Evolutionary conservation across 352 stramenopile genomes (phyloP), one percentile per base, ranked within the genome.

Genomic region (Phytophthora macrochlamydospora): DNA sequence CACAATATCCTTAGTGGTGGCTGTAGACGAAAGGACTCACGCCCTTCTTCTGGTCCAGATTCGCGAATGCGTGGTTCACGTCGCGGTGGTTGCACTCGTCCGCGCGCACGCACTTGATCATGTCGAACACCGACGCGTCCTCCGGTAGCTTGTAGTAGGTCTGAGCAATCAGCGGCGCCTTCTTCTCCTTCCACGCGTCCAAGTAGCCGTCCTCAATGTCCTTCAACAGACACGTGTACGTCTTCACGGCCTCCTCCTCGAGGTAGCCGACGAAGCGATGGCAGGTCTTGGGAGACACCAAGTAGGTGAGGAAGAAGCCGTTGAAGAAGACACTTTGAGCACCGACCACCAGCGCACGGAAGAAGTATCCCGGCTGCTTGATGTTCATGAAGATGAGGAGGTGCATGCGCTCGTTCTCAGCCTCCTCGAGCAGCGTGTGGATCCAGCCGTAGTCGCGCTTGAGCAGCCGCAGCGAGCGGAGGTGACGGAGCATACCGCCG

Each of bases 371-470:
- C 0, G 91, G 91, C 59, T 97, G 79, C 71, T 95, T 96, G 71
- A 98, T 84, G 52, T 85, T 82, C 59, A 97, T 79, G 69, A 95
- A 97, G 65, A 95, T 95, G 38, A 98, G 76, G 35, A 98, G 65
- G 73, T 98, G 94, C 91, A 98, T 98, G 51, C 92, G 79, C 79
- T 98, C 93, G 76, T 98, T 98, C 77, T 98, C 93, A n/a, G 91
- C 91, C 59, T 98, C 93, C 56, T 97, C 93, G 1, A 97, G 75
- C 4, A 98, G 72, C n/a, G 92, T 93, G 72, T 94, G 78, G 75
- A 98, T 97, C 90, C 89, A 97, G 14, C 91, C 91, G 50, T 96
- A 91, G 79, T 97, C 91, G 18, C 92, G 84, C 31, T 79, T 71
- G 75, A 98, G 93, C 13, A 75, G 79, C 1, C 91, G 85, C 4